phyloP scores from a whole-genome alignment of 805 yeast genomes.

The Isabelozyma heimii region DNA sequence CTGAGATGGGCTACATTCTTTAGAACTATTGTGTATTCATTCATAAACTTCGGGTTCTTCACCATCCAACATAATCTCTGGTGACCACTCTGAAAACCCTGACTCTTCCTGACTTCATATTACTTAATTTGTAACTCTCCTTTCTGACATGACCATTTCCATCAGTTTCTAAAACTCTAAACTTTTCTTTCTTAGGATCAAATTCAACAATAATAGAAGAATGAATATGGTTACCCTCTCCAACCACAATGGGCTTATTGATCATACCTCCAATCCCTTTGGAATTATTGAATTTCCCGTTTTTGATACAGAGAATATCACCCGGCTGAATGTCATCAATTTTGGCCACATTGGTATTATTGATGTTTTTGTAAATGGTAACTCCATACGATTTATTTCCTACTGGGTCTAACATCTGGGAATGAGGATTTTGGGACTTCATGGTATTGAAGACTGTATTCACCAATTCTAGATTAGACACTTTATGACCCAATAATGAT shows the following conservation, averaged over 20 bases:
- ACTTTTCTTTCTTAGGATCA: constrained; percentile 70
- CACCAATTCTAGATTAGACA: constrained; percentile 22
- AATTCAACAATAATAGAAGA: constrained; percentile 68
- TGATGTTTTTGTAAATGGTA: constrained; percentile 55
- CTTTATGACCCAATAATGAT: constrained; percentile 28
- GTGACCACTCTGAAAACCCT: constrained; percentile 79
- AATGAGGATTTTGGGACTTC: constrained; percentile 3
- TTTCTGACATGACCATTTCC: constrained; percentile 50
- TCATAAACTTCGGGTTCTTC: not conserved
- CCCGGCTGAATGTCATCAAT: constrained; percentile 74
- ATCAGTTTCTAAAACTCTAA: constrained; percentile 63
- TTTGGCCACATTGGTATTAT: constrained; percentile 41
- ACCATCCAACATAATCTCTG: constrained; percentile 74
- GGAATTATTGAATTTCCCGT: constrained; percentile 71
- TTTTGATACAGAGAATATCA: constrained; percentile 74
- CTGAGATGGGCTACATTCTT: too few relatives aligned
- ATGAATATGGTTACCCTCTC: constrained; percentile 41
- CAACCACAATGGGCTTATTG: constrained; percentile 48
- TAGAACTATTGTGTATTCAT: not conserved
- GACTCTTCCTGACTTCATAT: constrained; percentile 75
- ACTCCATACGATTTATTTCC: constrained; percentile 74
- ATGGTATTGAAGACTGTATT: constrained; percentile 16
- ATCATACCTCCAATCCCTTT: constrained; percentile 41
- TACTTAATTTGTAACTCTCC: constrained; percentile 64
- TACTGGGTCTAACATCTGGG: constrained; percentile 49